Conservation (phyloP, 495 filamentous ascomycete genomes). For the Hyaloscypha bicolor region DNA sequence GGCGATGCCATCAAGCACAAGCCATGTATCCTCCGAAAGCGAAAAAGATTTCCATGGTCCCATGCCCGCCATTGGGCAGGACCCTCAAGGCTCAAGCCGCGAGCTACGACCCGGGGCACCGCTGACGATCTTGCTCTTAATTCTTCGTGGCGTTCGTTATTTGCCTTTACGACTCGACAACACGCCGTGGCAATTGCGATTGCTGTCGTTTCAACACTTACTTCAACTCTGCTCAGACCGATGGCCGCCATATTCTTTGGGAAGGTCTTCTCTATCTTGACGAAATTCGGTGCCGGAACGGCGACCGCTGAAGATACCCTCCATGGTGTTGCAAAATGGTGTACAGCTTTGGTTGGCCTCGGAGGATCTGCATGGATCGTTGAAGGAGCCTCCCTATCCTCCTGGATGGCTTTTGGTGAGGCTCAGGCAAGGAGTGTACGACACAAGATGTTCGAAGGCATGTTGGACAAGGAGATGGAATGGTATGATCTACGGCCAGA, state of each 20-base stretch:
- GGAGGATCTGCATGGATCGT: conserved; percentile 66
- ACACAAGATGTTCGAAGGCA: conserved; percentile 61
- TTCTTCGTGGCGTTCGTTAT: no score
- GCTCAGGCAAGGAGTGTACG: conserved; percentile 71
- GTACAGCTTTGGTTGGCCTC: conserved; percentile 58
- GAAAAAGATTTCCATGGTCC: no score
- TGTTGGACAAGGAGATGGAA: conserved; percentile 71
- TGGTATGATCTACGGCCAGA: conserved; percentile 81
- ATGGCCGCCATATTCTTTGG: conserved; percentile 73
- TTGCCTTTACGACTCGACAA: no score
- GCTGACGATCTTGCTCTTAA: no score
- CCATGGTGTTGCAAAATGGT: conserved; percentile 57
- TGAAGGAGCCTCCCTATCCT: conserved; percentile 59
- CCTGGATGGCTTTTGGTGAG: conserved; percentile 80
- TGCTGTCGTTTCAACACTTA: background rate
- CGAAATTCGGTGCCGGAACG: conserved; percentile 61
- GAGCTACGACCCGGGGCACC: no score
- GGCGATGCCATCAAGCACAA: no score
- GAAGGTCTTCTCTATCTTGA: conserved; percentile 71
- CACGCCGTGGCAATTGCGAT: no score
- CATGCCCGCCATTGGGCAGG: no score
- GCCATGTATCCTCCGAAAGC: no score
- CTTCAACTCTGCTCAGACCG: conserved; percentile 61
- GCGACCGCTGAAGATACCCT: conserved; percentile 53
- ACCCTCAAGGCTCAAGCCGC: no score